Percentiles rank a stretch among this genome's conserved stretches.
phyloP scores from a whole-genome alignment of 1,284 basidiomycete genomes.

The Puccinia novopanici region DNA sequence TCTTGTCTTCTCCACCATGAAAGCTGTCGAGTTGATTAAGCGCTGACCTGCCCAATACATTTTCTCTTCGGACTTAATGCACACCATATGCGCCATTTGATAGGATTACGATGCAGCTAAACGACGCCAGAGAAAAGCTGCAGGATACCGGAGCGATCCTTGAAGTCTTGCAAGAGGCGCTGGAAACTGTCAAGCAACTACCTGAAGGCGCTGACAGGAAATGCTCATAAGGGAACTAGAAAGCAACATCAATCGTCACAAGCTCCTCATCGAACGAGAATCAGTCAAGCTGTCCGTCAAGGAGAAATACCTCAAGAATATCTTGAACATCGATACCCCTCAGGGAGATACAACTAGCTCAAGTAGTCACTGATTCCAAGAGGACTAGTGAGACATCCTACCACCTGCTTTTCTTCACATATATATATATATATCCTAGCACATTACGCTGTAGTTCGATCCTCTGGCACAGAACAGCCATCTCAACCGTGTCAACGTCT shows the following conservation, averaged over 20 bases:
- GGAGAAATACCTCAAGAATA: constrained; percentile 36
- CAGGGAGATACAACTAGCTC: background rate
- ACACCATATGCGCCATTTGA: background rate
- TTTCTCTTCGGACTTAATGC: background rate
- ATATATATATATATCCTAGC: too few relatives aligned
- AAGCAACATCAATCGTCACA: constrained; percentile 27
- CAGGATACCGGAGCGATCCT: constrained; percentile 21
- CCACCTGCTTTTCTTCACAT: background rate
- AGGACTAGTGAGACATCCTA: background rate
- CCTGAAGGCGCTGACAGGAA: constrained; percentile 3
- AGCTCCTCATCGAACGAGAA: constrained; percentile 34
- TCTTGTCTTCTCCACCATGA: background rate
- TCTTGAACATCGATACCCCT: background rate
- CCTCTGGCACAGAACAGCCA: too few relatives aligned
- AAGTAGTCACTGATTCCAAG: background rate
- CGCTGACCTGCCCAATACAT: background rate
- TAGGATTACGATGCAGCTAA: constrained; percentile 11
- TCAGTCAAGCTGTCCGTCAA: constrained; percentile 29
- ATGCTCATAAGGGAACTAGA: constrained; percentile 29
- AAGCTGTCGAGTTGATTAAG: background rate
- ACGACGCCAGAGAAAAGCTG: constrained; percentile 10
- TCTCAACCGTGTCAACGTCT: too few relatives aligned
- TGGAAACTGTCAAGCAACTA: constrained; percentile 23
- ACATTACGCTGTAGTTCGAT: too few relatives aligned
- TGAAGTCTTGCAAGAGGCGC: background rate